These are phyloP conservation scores for Lepidium campestre DNA, from an alignment of 441 rosid species.

Conservation along the genomic window DNA sequence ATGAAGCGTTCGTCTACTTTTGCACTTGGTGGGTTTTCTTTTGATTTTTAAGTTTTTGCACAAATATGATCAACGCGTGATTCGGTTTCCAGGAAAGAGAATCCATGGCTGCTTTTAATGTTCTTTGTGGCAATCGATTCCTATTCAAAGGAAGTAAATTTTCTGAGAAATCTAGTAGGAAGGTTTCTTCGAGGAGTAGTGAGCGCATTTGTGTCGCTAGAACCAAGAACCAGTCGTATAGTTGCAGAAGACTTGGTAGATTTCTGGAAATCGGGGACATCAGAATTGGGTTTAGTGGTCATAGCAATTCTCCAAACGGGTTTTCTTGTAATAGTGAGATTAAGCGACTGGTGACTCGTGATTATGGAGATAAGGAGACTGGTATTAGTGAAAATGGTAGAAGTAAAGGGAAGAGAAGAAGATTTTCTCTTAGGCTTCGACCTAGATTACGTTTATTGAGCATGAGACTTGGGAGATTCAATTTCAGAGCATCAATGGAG, in stretches of 20 bases:
- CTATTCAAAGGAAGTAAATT: slow-evolving; percentile 24
- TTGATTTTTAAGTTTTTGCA: neutral
- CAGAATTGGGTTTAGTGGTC: slow-evolving; percentile 30
- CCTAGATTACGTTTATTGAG: slow-evolving; percentile 63
- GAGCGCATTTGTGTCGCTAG: slow-evolving; percentile 23
- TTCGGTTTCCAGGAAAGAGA: neutral
- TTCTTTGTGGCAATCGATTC: slow-evolving; percentile 53
- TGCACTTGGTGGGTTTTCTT: neutral
- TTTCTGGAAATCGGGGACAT: slow-evolving; percentile 25
- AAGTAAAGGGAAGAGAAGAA: slow-evolving; percentile 36
- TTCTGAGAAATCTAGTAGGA: slow-evolving; percentile 25
- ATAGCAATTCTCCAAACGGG: slow-evolving; percentile 31
- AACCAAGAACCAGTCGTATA: slow-evolving; percentile 27
- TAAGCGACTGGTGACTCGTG: slow-evolving; percentile 33
- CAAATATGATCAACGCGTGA: slow-evolving; percentile 20
- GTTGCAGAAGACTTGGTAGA: slow-evolving; percentile 31
- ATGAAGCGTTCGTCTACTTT: neutral
- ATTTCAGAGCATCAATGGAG: slow-evolving; percentile 44
- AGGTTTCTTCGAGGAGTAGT: slow-evolving; percentile 26
- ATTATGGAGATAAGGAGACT: slow-evolving; percentile 32
- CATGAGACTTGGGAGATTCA: slow-evolving; percentile 45
- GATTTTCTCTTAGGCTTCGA: slow-evolving; percentile 56
- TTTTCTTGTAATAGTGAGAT: slow-evolving; percentile 37
- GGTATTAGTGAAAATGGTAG: slow-evolving; percentile 31
- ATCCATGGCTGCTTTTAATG: slow-evolving; percentile 51